These are phyloP conservation scores for Pyronema domesticum DNA, from an alignment of 495 filamentous ascomycete genomes.

Conservation along the genomic window DNA sequence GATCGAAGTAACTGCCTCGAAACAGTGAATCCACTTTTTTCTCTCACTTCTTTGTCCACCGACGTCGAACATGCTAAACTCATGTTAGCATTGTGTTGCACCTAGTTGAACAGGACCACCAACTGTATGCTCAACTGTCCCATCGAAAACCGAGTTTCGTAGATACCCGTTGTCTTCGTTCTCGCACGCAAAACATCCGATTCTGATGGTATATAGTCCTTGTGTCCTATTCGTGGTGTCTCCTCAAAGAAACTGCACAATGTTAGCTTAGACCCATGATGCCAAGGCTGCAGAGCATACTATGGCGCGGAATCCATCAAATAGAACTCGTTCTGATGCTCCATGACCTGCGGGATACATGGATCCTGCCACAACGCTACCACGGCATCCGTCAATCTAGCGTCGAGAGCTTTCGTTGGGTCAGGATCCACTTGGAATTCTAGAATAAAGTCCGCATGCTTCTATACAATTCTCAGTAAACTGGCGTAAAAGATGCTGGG, in stretches of 20 bases:
- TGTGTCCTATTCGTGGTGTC: constrained; percentile 63
- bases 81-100: constrained; percentile 15
- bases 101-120: constrained; percentile 1
- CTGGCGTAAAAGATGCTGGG: neutral
- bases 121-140: constrained; percentile 97
- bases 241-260: constrained; percentile 77
- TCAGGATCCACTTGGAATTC: constrained; percentile 82
- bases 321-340: constrained; percentile 94
- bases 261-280: neutral
- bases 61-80: constrained; percentile 87
- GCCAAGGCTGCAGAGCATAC: constrained; percentile 30
- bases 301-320: constrained; percentile 98
- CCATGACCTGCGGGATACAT: constrained; percentile 65
- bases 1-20: constrained; percentile 99
- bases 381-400: constrained; percentile 63
- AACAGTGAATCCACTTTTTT: constrained; percentile 99
- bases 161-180: constrained; percentile 99
- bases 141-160: constrained; percentile 96
- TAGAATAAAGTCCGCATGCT: constrained; percentile 59
- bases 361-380: constrained; percentile 80
- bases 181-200: constrained; percentile 83
- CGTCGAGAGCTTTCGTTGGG: constrained; percentile 61
- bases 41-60: constrained; percentile 91
- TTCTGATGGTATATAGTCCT: constrained; percentile 77
- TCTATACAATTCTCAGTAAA: constrained; percentile 23